Percentiles rank a stretch among this genome's conserved stretches.
Conservation (phyloP, 2,329 filamentous ascomycete species). For the Nemania sp. region DNA sequence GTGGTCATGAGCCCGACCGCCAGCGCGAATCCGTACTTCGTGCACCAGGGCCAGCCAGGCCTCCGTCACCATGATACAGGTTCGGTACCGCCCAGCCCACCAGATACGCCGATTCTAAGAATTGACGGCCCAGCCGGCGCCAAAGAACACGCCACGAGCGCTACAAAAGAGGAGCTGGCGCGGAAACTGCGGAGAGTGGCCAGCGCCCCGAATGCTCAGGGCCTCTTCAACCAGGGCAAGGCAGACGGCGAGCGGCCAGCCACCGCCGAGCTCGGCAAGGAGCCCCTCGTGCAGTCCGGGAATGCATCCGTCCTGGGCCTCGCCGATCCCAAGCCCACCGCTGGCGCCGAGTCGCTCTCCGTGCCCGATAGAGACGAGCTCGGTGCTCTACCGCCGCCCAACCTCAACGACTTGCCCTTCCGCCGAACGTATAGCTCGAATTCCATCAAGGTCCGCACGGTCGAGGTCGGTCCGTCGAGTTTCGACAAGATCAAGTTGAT, state of each 20-base stretch:
- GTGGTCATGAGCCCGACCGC: constrained; percentile 88
- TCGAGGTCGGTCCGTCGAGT: constrained; percentile 91
- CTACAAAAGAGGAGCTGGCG: constrained; percentile 91
- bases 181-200: constrained; percentile 91
- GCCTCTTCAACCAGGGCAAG: constrained; percentile 69
- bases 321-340: constrained; percentile 48
- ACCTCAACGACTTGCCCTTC: constrained; percentile 74
- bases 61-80: constrained; percentile 93
- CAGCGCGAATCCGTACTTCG: constrained; percentile 95
- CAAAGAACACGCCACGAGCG: constrained; percentile 69
- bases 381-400: constrained; percentile 66
- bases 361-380: constrained; percentile 55
- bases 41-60: constrained; percentile 90
- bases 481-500: constrained; percentile 99
- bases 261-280: constrained; percentile 85
- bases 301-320: constrained; percentile 52
- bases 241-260: constrained; percentile 69
- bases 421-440: constrained; percentile 97
- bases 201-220: constrained; percentile 95
- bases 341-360: constrained; percentile 43
- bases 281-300: constrained; percentile 67
- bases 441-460: constrained; percentile 96
- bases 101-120: constrained; percentile 82
- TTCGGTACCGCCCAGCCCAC: constrained; percentile 88
- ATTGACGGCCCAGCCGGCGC: constrained; percentile 68